Evolutionary conservation across 352 stramenopile genomes (phyloP), one percentile per base, ranked within the genome.

Genomic region (Phytopythium aichiense): DNA sequence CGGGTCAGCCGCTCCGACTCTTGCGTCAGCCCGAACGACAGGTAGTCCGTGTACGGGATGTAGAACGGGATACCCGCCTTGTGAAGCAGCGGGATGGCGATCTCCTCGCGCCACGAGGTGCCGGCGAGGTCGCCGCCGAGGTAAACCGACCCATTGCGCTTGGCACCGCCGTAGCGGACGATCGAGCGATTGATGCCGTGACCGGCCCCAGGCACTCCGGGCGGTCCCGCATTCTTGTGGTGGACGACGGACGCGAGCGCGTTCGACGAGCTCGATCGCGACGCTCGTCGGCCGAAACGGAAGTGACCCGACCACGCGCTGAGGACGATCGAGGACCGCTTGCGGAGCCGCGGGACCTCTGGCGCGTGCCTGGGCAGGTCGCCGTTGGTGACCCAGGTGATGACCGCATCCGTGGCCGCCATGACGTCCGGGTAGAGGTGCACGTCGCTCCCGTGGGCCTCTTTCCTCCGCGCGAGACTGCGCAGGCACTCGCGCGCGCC

Each of bases 251-350:
- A 59, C 13, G 51, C 51, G n/a, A 91, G 58, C 2, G 76, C 74
- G 11, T 74, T 74, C 3, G 79, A 89, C 49, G 83, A 92, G 56
- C 75, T 76, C 23, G 81, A 92, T 12, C 83, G 76, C 30, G 76
- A 92, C 3, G 78, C 76, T n/a, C 72, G 75, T 16, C 72, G 73
- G 1, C 74, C 71, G 20, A 75, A 74, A 4, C 67, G 72, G 23
- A 81, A 74, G 48, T 90, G 81, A 9, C 77, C 73, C 0, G 73
- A 84, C 84, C 76, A 87, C 56, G 79, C 67, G 59, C 83, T 92
- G 8, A 95, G 64, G 7, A 91, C 72, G 61, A 93, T 88, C 1
- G 86, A 93, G 23, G 81, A 89, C 20, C 82, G 81, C 63, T 93
- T 95, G 25, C 84, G 71, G 43, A 92, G 67, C 13, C 82, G 73